A percentile compares a stretch with the other conserved stretches of the same genome.
These are phyloP conservation scores for Diplodia corticola DNA, from an alignment of 2,329 filamentous ascomycete genomes.

Conservation along the genomic window DNA sequence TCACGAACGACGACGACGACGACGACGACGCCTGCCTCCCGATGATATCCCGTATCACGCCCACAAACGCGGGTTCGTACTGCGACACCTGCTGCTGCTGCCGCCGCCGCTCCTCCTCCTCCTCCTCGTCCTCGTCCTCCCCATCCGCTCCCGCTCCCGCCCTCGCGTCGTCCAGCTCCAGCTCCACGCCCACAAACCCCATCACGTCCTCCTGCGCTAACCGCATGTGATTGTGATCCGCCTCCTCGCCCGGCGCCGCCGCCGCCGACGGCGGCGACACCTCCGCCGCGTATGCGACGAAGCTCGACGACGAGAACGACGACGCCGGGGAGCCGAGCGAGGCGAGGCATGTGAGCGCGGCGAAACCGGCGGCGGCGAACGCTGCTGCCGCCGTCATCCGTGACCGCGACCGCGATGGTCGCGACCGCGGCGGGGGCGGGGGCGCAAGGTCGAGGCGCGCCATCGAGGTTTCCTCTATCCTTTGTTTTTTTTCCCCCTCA, in stretches of 20 bases:
- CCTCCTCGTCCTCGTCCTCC: conserved; percentile 35
- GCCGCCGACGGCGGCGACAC: conserved; percentile 56
- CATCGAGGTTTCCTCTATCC: background rate
- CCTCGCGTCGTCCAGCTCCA: conserved; percentile 48
- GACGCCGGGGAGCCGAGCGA: conserved; percentile 58
- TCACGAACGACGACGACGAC: background rate
- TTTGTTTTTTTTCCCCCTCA: too few species aligned
- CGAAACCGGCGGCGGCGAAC: conserved; percentile 64
- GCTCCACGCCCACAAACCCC: conserved; percentile 46
- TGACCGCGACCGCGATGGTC: too few species aligned
- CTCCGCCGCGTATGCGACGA: conserved; percentile 64
- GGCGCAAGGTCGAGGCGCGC: conserved; percentile 56
- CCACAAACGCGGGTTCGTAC: conserved; percentile 63
- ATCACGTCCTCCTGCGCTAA: conserved; percentile 59
- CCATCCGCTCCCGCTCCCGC: conserved; percentile 36
- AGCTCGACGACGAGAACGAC: conserved; percentile 30
- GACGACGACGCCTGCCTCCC: conserved; percentile 52
- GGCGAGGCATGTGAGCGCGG: conserved; percentile 63
- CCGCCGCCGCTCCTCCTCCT: too few species aligned
- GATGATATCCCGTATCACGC: conserved; percentile 63
- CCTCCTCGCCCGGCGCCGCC: conserved; percentile 40
- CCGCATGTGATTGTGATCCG: conserved; percentile 51
- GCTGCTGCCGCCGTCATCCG: conserved; percentile 59
- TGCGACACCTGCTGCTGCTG: too few species aligned
- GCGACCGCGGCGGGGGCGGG: conserved; percentile 69